A percentile compares a stretch with the other conserved stretches of the same genome.
Conservation (phyloP, 805 yeast species). For the Teunomyces panamensis region DNA sequence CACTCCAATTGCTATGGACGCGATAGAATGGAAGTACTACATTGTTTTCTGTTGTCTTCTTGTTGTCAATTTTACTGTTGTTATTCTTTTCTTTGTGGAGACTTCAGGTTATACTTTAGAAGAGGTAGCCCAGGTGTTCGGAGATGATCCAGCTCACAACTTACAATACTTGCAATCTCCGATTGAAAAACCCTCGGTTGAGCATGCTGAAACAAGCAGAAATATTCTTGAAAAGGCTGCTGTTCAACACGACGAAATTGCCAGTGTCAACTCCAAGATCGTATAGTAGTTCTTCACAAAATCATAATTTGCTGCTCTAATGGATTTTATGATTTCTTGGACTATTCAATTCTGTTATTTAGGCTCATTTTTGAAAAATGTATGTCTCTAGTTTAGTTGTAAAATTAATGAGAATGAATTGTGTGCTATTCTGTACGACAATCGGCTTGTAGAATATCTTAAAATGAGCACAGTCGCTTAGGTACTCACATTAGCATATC, state of each 20-base stretch:
- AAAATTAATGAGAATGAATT: no score
- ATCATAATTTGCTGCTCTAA: background rate
- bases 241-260: background rate
- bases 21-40: constrained; percentile 43
- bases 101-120: constrained; percentile 43
- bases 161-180: constrained; percentile 1
- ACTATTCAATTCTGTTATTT: background rate
- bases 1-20: constrained; percentile 36
- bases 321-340: background rate
- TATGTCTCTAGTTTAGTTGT: no score
- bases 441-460: no score
- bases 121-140: constrained; percentile 42
- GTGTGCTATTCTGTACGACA: no score
- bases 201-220: background rate
- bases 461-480: no score
- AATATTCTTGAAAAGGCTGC: background rate
- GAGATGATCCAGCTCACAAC: constrained; percentile 21
- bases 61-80: constrained; percentile 26
- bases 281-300: background rate
- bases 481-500: no score
- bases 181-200: background rate
- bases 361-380: no score
- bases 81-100: constrained; percentile 37
- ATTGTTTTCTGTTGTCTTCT: constrained; percentile 34
- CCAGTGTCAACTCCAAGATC: background rate